Base-by-base conservation (phyloP, 371 early-diverging fungal genomes). In the Sporodiniella umbellata region DNA sequence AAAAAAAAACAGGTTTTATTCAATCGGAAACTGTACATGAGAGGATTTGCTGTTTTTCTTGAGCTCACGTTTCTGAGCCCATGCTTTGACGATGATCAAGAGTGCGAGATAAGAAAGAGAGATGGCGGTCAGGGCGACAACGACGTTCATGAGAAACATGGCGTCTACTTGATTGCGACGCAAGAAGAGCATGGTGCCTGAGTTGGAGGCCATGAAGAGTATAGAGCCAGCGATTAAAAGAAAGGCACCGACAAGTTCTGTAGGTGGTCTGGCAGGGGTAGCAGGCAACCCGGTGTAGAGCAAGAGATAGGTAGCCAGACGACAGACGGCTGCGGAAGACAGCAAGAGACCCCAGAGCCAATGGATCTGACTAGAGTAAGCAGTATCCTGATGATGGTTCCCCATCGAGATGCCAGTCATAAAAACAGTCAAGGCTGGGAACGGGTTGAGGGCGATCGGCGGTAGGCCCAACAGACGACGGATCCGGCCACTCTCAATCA, bases 371-470 rank as follows among this genome's bases (percentile, higher is more conserved):
- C 75, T 72, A 8, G 80, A 79, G 38, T 80, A 82, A 14, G 67
- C 55, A 0, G 81, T 68, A 40, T 79, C 76, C 45, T 84, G 84
- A 44, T 79, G 75, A 66, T 84, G 84, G 43, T 73, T 70, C 6
- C 75, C 84, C 84, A 84, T 84, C 0, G 82, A 80, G 12, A 79
- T 66, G 25, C 84, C 84, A 4, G 84, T 84, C 52, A 84, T 64
- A 17, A 79, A 45, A 0, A 84, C 75, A 15, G 80, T 82, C 31
- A 84, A 51, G 15, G 78, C 80, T 26, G 84, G 84, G 62, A 84
- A 77, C 10, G 77, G 77, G 25, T 76, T 76, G 17, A 76, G 51
- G 2, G 76, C 55, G 17, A 51, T 51, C 3, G 45, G 31, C 15
- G 46, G 42, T 3, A 24, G 14, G 2, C 69, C 65, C 17, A 76